Conservation (phyloP, 2,329 filamentous ascomycete genomes). For the Aspergillus persii region DNA sequence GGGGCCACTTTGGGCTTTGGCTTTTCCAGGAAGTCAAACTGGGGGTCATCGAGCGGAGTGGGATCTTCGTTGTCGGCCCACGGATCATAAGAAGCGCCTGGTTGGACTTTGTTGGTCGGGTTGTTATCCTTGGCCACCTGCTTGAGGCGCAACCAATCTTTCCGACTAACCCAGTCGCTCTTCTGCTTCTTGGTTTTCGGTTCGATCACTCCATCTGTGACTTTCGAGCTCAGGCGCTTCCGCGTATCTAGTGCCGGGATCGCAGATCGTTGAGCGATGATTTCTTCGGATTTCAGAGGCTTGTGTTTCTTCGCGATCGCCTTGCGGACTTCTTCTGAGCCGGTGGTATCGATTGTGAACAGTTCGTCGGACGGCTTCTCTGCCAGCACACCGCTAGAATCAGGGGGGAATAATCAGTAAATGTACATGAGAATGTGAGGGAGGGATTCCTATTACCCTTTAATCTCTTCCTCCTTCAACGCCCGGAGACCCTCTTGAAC, state of each 20-base stretch:
- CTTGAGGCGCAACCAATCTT: slow-evolving; percentile 76
- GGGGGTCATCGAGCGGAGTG: slow-evolving; percentile 46
- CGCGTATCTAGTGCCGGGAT: slow-evolving; percentile 74
- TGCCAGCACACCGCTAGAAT: slow-evolving; percentile 71
- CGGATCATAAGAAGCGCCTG: slow-evolving; percentile 66
- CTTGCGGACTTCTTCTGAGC: slow-evolving; percentile 66
- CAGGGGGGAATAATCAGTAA: slow-evolving; percentile 13
- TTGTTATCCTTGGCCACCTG: slow-evolving; percentile 69
- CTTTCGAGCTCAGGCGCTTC: slow-evolving; percentile 70
- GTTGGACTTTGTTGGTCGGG: slow-evolving; percentile 54
- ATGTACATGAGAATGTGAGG: neutral
- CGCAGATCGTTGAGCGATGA: slow-evolving; percentile 78
- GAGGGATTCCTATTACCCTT: slow-evolving; percentile 60
- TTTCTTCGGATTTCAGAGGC: slow-evolving; percentile 84
- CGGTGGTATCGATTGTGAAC: slow-evolving; percentile 76
- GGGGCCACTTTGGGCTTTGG: slow-evolving; percentile 68
- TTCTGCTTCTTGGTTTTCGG: slow-evolving; percentile 69
- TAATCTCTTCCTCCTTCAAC: slow-evolving; percentile 84
- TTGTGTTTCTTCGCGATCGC: slow-evolving; percentile 68
- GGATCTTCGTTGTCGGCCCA: slow-evolving; percentile 62
- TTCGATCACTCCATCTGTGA: slow-evolving; percentile 69
- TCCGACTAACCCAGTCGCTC: slow-evolving; percentile 76
- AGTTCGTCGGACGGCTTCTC: slow-evolving; percentile 82
- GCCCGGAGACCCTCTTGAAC: slow-evolving; percentile 79
- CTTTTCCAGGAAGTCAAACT: slow-evolving; percentile 66